Conservation (phyloP, 768 basidiomycete species). For the Trichaptum fuscoviolaceum region DNA sequence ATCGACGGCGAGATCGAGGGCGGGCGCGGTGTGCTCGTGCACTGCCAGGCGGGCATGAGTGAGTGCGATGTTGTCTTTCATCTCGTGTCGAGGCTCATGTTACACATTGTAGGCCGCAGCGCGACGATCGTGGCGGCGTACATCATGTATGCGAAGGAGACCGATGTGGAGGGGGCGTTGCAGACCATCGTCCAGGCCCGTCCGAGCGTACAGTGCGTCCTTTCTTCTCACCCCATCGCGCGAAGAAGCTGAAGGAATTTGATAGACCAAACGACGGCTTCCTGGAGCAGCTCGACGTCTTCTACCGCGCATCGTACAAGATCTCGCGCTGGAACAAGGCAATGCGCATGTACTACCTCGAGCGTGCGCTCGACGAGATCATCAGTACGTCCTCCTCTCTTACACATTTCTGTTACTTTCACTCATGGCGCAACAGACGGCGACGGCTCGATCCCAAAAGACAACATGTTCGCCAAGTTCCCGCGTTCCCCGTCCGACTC, state of each 20-base stretch:
- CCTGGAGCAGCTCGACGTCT: slow-evolving; percentile 73
- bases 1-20: slow-evolving; percentile 76
- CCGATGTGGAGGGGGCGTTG: slow-evolving; percentile 58
- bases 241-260: slow-evolving; percentile 3
- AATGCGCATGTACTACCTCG: slow-evolving; percentile 80
- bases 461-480: slow-evolving; percentile 72
- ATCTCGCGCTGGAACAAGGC: slow-evolving; percentile 63
- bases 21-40: slow-evolving; percentile 74
- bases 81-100: slow-evolving; percentile 4
- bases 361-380: slow-evolving; percentile 65
- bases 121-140: slow-evolving; percentile 85
- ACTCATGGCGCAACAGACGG: slow-evolving; percentile 46
- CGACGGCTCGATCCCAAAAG: slow-evolving; percentile 58
- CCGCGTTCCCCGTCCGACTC: slow-evolving; percentile 64
- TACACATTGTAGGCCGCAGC: slow-evolving; percentile 59
- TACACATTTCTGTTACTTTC: slow-evolving; percentile 9
- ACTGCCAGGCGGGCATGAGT: slow-evolving; percentile 90
- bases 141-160: slow-evolving; percentile 67
- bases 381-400: slow-evolving; percentile 50
- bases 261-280: slow-evolving; percentile 84
- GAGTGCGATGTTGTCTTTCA: slow-evolving; percentile 26
- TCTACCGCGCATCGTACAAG: slow-evolving; percentile 64
- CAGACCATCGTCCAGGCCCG: slow-evolving; percentile 61
- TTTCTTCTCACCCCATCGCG: slow-evolving; percentile 4
- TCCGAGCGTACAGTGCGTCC: slow-evolving; percentile 63